These are phyloP conservation scores for Ascochyta pisi DNA, from an alignment of 2,329 filamentous ascomycete genomes.

Conservation along the genomic window DNA sequence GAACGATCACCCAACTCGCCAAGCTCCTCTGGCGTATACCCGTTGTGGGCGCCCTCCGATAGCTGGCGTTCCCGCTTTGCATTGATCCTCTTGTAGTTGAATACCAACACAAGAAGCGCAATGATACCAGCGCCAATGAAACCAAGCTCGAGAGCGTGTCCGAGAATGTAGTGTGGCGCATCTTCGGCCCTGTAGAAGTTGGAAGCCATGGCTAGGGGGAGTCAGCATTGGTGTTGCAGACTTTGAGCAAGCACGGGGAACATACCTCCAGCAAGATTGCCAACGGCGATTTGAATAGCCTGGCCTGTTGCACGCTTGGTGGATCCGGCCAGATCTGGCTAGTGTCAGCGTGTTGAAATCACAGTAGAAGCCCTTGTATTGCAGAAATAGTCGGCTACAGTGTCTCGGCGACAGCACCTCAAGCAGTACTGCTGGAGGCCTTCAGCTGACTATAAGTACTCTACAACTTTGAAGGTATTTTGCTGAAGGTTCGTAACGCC, in stretches of 20 bases:
- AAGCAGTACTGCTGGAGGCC: too few relatives aligned
- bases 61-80: conserved; percentile 56
- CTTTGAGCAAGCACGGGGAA: not conserved
- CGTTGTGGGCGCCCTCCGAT: conserved; percentile 46
- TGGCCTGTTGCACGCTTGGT: conserved; percentile 60
- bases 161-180: conserved; percentile 58
- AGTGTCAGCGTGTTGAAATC: conserved; percentile 23
- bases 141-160: conserved; percentile 59
- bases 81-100: conserved; percentile 66
- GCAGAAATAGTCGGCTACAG: too few relatives aligned
- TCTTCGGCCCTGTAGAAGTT: conserved; percentile 70
- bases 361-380: not conserved
- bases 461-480: too few relatives aligned
- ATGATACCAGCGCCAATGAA: conserved; percentile 58
- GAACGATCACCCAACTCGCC: conserved; percentile 67
- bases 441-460: too few relatives aligned
- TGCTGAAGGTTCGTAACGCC: too few relatives aligned
- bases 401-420: too few relatives aligned
- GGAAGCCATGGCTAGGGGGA: conserved; percentile 65
- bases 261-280: conserved; percentile 52
- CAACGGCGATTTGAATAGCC: conserved; percentile 58
- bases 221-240: conserved; percentile 13
- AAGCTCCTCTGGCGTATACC: conserved; percentile 60
- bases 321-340: conserved; percentile 59
- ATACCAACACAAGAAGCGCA: conserved; percentile 52